These are phyloP conservation scores for Choiromyces venosus DNA, from an alignment of 495 filamentous ascomycete species.

Conservation along the genomic window DNA sequence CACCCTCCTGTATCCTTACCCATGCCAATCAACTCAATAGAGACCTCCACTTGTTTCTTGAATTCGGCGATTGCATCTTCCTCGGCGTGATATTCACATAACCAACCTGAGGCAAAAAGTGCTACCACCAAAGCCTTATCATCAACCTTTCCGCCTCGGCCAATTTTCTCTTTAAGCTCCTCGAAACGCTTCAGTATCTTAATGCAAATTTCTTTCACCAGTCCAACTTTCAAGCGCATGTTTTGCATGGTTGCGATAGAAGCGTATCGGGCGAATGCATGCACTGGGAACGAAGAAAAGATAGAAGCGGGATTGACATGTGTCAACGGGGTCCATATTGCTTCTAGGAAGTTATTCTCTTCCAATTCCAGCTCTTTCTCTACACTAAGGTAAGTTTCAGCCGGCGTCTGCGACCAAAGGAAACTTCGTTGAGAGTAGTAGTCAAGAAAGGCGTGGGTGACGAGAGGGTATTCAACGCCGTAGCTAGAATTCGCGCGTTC, in stretches of 20 bases:
- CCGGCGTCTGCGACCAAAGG: conserved; percentile 14
- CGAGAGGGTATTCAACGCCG: conserved; percentile 5
- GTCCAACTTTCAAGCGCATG: conserved; percentile 1
- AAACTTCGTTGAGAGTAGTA: conserved; percentile 21
- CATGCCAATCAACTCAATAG: conserved; percentile 15
- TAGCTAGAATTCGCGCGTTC: not conserved
- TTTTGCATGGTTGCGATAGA: conserved; percentile 11
- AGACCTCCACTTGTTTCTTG: conserved; percentile 15
- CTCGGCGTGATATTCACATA: conserved; percentile 29
- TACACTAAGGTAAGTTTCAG: conserved; percentile 11
- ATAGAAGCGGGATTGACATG: conserved; percentile 5
- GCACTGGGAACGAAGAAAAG: conserved; percentile 21
- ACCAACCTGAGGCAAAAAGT: conserved; percentile 23
- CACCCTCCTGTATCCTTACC: conserved; percentile 2
- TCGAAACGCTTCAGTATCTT: conserved; percentile 16
- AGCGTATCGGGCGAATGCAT: conserved; percentile 20
- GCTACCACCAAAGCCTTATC: conserved; percentile 11
- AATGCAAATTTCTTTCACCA: not conserved
- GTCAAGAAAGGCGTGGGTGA: conserved; percentile 18
- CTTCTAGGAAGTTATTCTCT: conserved; percentile 31
- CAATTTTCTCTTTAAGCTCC: conserved; percentile 6
- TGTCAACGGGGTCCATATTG: conserved; percentile 18
- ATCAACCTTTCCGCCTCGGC: not conserved
- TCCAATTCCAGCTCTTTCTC: conserved; percentile 25
- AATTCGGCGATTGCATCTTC: conserved; percentile 7